Percentiles rank a stretch among this genome's conserved stretches.
Evolutionary conservation across 1,139 yeast genomes (phyloP).

Genomic region (Debaryomycetaceae sp.): DNA sequence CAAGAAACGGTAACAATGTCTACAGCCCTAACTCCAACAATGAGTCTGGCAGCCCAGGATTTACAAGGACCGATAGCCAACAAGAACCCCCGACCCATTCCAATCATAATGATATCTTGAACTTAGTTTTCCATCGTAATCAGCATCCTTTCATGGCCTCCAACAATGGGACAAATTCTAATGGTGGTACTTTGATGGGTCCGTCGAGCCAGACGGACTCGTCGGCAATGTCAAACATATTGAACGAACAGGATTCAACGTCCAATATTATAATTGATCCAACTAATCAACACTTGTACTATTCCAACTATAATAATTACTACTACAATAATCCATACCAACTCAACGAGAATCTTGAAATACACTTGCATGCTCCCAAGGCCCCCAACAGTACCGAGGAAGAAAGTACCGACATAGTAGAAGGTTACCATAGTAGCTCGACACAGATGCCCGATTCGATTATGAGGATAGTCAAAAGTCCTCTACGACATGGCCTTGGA

Average conservation of each 20-base stretch:
- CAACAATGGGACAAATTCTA: conserved; percentile 4
- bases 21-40: conserved; percentile 15
- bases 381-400: conserved; percentile 19
- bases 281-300: conserved; percentile 32
- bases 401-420: conserved; percentile 34
- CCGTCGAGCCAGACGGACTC: conserved; percentile 7
- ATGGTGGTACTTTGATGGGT: background rate
- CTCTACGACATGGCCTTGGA: conserved; percentile 43
- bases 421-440: conserved; percentile 30
- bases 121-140: conserved; percentile 50
- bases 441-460: conserved; percentile 41
- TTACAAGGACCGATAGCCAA: background rate
- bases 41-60: background rate
- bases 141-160: conserved; percentile 7
- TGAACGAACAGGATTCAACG: conserved; percentile 19
- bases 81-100: conserved; percentile 5
- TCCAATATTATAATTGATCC: conserved; percentile 29
- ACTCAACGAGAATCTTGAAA: conserved; percentile 40
- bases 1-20: conserved; percentile 8
- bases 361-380: conserved; percentile 41
- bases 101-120: conserved; percentile 42
- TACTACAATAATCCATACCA: conserved; percentile 44
- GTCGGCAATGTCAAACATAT: conserved; percentile 18
- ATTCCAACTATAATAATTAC: conserved; percentile 40
- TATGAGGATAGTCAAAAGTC: conserved; percentile 47